Percentiles rank a stretch among this genome's conserved stretches.
phyloP scores from a whole-genome alignment of 2,329 filamentous ascomycete genomes.

The Colletotrichum sublineola region DNA sequence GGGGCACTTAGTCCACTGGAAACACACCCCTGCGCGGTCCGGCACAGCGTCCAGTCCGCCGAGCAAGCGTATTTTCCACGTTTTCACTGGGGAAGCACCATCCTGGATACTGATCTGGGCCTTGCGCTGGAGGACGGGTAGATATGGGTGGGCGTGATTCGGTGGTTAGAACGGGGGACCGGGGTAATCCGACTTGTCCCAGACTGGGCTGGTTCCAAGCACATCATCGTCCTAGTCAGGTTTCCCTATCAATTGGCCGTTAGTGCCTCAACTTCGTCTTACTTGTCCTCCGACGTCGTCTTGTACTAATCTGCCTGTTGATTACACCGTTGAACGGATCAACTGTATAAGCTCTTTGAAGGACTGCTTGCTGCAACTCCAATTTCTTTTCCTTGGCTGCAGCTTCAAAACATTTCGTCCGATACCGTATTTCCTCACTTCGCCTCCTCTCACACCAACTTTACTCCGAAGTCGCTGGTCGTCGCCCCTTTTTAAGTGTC shows the following conservation, averaged over 20 bases:
- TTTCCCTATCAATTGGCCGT: slow-evolving; percentile 27
- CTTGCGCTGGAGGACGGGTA: slow-evolving; percentile 10
- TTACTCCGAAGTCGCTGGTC: slow-evolving; percentile 33
- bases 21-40: slow-evolving; percentile 22
- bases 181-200: slow-evolving; percentile 38
- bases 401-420: slow-evolving; percentile 9
- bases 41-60: slow-evolving; percentile 34
- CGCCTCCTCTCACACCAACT: slow-evolving; percentile 19
- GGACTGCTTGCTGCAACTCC: background rate
- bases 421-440: background rate
- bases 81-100: slow-evolving; percentile 7
- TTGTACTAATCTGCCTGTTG: slow-evolving; percentile 5
- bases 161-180: slow-evolving; percentile 12
- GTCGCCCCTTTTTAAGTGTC: slow-evolving; percentile 27
- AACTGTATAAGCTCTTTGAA: background rate
- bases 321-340: slow-evolving; percentile 18
- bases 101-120: slow-evolving; percentile 14
- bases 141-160: slow-evolving; percentile 7
- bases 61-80: slow-evolving; percentile 18
- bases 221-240: slow-evolving; percentile 38
- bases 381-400: background rate
- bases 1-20: slow-evolving; percentile 20
- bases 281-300: slow-evolving; percentile 13
- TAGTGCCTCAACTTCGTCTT: slow-evolving; percentile 11
- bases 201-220: slow-evolving; percentile 35